Base-by-base conservation (phyloP, 78 protist species). In the Cavenderia fasciculata region DNA sequence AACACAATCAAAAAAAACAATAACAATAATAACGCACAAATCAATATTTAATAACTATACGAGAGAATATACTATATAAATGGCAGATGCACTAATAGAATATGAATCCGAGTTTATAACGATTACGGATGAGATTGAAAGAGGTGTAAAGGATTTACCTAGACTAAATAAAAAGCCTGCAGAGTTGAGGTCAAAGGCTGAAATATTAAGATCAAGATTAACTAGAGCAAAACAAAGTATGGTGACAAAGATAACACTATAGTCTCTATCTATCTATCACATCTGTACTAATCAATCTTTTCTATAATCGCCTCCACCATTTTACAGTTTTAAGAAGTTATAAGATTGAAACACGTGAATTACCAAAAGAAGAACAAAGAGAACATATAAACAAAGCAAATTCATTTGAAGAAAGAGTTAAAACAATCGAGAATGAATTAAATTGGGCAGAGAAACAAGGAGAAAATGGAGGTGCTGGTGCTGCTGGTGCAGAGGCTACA, bases 361-460 rank as follows among this genome's bases (percentile, higher is more conserved):
- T 79, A 29, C 51, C 68, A 18, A 79, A 79, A 33, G 31, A 44
- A n/a, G 88, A 79, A 16, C 88, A 79, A 54, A 46, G 16, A 51
- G 54, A 31, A 43, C 66, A 52, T 41, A 65, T 47, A 49, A 43
- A 41, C 16, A 79, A 79, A 41, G 76, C 88, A 14, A 65, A 34
- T 21, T 31, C 46, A 46, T 66, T 49, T 47, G 88, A 79, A 54
- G 88, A 79, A 27, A 52, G 25, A 36, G 10, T 79, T 16, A 79
- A 79, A 46, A 79, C 51, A 36, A 33, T 79, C n/a, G 76, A 79
- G 44, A 79, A 79, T 41, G 88, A 79, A 54, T 68, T 79, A 44
- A 51, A 65, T 57, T 79, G 88, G 88, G 66, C 88, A 56, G 76
- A 68, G 40, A 82, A 68, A 59, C 66, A 82, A 25, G 14, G 19